Evolutionary conservation across 2,329 filamentous ascomycete species (phyloP), one percentile per base, ranked within the genome.

Genomic region (Phoma sp.): DNA sequence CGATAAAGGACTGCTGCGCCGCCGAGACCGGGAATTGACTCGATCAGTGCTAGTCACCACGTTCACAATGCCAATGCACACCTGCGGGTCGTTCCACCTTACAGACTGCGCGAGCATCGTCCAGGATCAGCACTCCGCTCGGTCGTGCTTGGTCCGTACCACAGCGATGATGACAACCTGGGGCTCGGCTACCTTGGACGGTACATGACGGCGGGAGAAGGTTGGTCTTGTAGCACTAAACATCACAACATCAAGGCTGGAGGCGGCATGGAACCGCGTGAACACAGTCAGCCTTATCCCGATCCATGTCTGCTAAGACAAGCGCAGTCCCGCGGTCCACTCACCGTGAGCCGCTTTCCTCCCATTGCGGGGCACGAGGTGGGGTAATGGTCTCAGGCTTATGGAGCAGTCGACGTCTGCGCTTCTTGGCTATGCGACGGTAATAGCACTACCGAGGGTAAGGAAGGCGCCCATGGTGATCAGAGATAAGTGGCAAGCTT

Each of bases 351-450:
- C 35, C 35, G 40, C 45, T 38, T 35, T 47, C 29, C 43, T 32
- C 12, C 37, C 22, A 15, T 35, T 50, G 38, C 51, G 55, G 57
- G 50, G 53, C 49, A 54, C 35, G 41, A 65, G 60, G 49, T 57
- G 49, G 60, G 56, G 52, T 57, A 49, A 47, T 55, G 27, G n/a
- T 49, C 46, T 48, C 43, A 51, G 52, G 8, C 36, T 43, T 21
- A 32, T 25, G 43, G 25, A 45, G 27, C 17, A 27, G 41, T 46
- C 12, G 19, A 36, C 35, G 41, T 29, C 41, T 50, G 35, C 41
- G 46, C 43, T 2, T 19, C n/a, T 36, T 19, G 37, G 41, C 46
- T 31, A 39, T 9, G 12, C 29, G 39, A 21, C 24, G 41, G 41
- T 17, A 38, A 21, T 39, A 9, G 45, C 39, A 55, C 41, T 47